phyloP scores from a whole-genome alignment of 164 flowering plant genomes.

The Amborella trichopoda region DNA sequence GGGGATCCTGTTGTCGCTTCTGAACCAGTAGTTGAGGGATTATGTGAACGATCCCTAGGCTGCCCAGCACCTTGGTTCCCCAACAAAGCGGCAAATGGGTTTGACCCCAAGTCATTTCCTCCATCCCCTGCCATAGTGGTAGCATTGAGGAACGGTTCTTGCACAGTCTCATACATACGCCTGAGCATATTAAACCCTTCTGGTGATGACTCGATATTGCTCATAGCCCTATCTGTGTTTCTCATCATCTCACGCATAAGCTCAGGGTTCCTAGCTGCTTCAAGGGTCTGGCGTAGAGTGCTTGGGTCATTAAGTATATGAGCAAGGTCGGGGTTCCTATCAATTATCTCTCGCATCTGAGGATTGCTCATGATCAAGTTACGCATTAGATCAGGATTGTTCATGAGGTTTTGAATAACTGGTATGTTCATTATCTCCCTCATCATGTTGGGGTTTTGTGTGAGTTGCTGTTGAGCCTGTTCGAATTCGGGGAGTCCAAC shows the following conservation, averaged over 20 bases:
- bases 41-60: constrained; percentile 26
- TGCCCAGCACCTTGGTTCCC: constrained; percentile 45
- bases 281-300: constrained; percentile 77
- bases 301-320: constrained; percentile 87
- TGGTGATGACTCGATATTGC: constrained; percentile 90
- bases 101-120: constrained; percentile 46
- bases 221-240: constrained; percentile 97
- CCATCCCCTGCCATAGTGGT: constrained; percentile 66
- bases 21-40: constrained; percentile 34
- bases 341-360: constrained; percentile 88
- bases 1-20: constrained; percentile 38
- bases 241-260: constrained; percentile 99
- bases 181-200: constrained; percentile 97
- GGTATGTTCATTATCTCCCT: constrained; percentile 92
- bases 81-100: constrained; percentile 76
- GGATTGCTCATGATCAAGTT: constrained; percentile 79
- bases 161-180: constrained; percentile 98
- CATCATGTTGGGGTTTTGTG: constrained; percentile 88
- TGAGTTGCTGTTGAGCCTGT: constrained; percentile 70
- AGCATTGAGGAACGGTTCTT: constrained; percentile 86
- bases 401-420: constrained; percentile 70
- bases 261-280: constrained; percentile 92
- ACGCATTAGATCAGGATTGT: constrained; percentile 87
- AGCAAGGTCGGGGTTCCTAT: constrained; percentile 87
- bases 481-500: constrained; percentile 77